Evolutionary conservation across 2,329 filamentous ascomycete species (phyloP).

Genomic region (Calonectria crousiana): DNA sequence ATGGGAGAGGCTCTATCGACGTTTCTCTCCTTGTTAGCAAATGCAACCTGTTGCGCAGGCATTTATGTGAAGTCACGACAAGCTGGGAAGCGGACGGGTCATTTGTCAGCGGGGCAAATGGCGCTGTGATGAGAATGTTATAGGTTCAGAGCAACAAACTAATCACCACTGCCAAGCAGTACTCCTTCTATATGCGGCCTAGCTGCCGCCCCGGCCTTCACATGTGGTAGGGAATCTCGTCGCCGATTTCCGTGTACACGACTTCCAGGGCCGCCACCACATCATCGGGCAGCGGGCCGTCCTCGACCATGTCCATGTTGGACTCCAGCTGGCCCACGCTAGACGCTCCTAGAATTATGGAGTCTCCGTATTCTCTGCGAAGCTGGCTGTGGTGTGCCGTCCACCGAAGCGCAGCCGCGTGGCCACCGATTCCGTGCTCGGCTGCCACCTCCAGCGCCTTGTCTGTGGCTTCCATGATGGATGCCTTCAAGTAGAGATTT

Average conservation of each 20-base stretch:
- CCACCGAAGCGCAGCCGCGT: conserved; percentile 59
- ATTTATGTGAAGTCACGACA: not conserved
- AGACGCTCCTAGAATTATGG: conserved; percentile 51
- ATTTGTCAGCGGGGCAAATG: conserved; percentile 28
- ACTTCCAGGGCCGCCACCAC: conserved; percentile 42
- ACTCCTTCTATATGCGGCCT: conserved; percentile 30
- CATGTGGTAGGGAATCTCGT: conserved; percentile 35
- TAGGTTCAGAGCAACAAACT: not conserved
- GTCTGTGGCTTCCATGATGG: conserved; percentile 44
- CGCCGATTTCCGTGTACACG: conserved; percentile 29
- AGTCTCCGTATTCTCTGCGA: conserved; percentile 49
- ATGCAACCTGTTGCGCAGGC: not conserved
- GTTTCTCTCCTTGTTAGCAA: not conserved
- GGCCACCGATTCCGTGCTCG: conserved; percentile 52
- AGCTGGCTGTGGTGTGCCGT: conserved; percentile 52
- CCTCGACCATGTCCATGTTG: conserved; percentile 51
- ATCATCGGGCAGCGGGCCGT: conserved; percentile 55
- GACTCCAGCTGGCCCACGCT: conserved; percentile 51
- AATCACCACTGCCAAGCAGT: conserved; percentile 30
- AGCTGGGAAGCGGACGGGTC: not conserved
- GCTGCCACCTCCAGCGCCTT: conserved; percentile 41
- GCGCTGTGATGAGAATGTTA: not conserved
- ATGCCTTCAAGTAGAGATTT: conserved; percentile 43
- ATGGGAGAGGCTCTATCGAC: not conserved
- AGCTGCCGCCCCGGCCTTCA: conserved; percentile 15